Conservation (phyloP, 768 basidiomycete species). For the Daedaleopsis sinensis region DNA sequence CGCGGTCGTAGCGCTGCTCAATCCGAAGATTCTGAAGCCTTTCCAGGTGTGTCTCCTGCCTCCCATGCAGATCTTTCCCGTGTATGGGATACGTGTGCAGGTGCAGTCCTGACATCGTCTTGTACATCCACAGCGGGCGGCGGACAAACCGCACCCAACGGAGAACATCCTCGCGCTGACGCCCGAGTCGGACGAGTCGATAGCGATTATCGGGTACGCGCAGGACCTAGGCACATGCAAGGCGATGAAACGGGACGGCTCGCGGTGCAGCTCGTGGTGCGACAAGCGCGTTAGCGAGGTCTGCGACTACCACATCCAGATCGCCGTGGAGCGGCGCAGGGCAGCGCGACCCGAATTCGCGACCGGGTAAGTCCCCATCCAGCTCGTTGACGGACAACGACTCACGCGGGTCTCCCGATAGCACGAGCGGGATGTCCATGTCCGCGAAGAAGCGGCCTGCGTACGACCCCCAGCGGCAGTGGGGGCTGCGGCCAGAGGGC, state of each 20-base stretch:
- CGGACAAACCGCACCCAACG: constrained; percentile 70
- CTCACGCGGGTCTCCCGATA: constrained; percentile 29
- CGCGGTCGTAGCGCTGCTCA: constrained; percentile 87
- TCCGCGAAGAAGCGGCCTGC: constrained; percentile 51
- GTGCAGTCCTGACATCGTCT: no score
- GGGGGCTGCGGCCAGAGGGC: constrained; percentile 69
- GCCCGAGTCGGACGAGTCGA: constrained; percentile 77
- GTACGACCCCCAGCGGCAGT: constrained; percentile 73
- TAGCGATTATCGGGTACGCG: constrained; percentile 85
- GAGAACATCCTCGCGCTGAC: constrained; percentile 86
- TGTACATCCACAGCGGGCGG: constrained; percentile 40
- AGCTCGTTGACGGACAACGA: neutral
- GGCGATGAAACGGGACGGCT: constrained; percentile 78
- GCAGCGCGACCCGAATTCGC: constrained; percentile 87
- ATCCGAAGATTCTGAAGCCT: constrained; percentile 85
- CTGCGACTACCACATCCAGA: constrained; percentile 91
- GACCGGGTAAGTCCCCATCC: constrained; percentile 56
- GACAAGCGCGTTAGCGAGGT: constrained; percentile 86
- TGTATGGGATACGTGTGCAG: no score
- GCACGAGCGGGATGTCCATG: constrained; percentile 74
- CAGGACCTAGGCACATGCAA: constrained; percentile 86
- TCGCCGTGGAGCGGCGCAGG: constrained; percentile 73
- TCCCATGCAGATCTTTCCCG: neutral
- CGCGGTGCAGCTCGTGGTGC: constrained; percentile 84
- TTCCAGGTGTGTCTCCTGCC: constrained; percentile 59